Evolutionary conservation across 2,329 filamentous ascomycete species (phyloP), one percentile per base, ranked within the genome.

Genomic region (Cercospora janseana): DNA sequence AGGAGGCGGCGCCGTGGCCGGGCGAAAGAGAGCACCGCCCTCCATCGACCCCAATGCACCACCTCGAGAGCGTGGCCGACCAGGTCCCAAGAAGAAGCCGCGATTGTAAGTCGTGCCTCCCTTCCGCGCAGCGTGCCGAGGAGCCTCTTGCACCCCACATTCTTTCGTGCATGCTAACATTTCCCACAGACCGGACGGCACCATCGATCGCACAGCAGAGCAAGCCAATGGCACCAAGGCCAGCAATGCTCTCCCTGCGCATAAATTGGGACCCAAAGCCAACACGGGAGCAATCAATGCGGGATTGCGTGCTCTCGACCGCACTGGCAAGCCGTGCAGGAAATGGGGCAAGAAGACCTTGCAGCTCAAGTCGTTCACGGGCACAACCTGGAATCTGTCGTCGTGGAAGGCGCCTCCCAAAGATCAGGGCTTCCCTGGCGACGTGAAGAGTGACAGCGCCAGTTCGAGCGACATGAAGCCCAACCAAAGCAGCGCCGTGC

Each of bases 231-330:
- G 49, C 9, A 41, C 37, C 10, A 41, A 45, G 34, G 46, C 46
- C 18, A 21, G 48, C 21, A 58, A 55, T 37, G 45, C 61, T 16
- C 55, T 74, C 4, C 71, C 75, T 35, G 75, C 78, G 43, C 88
- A 92, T 72, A 95, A 95, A 70, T 85, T 97, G 20, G 92, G 92
- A 3, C 93, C 93, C 60, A 97, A 96, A 71, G 92, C 92, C 44
- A 97, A 96, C 69, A 88, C 92, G 64, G 93, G 93, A 57, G 92
- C 92, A 52, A 98, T 98, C 78, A 98, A 98, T 67, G 93, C 93
- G 47, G 88, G 89, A 45, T 84, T 98, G 42, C 88, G 93, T 48
- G 92, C 93, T 9, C 86, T 98, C 58, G 93, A 98, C 70, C 85
- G 92, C 54, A 87, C 87, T 6, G 92, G 92, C 60, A 87, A 92